Conservation (phyloP, 805 yeast species). For the Priceomyces haplophilus region DNA sequence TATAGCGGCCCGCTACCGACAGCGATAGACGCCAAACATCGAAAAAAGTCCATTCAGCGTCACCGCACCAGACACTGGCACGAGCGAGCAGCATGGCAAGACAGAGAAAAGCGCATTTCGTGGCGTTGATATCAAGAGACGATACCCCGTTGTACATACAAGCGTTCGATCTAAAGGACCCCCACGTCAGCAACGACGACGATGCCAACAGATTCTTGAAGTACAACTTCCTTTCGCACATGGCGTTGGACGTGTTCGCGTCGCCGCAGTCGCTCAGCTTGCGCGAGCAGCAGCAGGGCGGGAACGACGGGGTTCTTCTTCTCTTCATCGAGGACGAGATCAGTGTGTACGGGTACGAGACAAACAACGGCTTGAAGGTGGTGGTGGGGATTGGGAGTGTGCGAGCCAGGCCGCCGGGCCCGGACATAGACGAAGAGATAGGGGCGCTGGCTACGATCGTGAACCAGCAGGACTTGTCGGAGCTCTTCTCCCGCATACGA, state of each 20-base stretch:
- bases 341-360: conserved; percentile 65
- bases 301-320: conserved; percentile 32
- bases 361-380: conserved; percentile 64
- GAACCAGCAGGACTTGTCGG: conserved; percentile 13
- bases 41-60: too few species aligned
- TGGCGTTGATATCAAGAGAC: conserved; percentile 55
- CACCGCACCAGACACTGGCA: too few species aligned
- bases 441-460: not conserved
- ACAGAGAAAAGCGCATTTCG: conserved; percentile 33
- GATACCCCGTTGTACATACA: conserved; percentile 62
- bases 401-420: conserved; percentile 5
- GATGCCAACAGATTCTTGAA: conserved; percentile 49
- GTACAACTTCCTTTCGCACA: conserved; percentile 70
- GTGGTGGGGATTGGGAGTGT: conserved; percentile 47
- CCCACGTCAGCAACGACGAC: conserved; percentile 9
- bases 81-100: too few species aligned
- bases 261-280: conserved; percentile 45
- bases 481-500: conserved; percentile 40
- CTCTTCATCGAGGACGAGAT: conserved; percentile 67
- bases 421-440: conserved; percentile 5
- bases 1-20: too few species aligned
- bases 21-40: too few species aligned
- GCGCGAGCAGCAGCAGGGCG: conserved; percentile 34
- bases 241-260: conserved; percentile 68
- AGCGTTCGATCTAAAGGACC: conserved; percentile 36